phyloP scores from a whole-genome alignment of 2,329 filamentous ascomycete genomes.

The Rosellinia necatrix region DNA sequence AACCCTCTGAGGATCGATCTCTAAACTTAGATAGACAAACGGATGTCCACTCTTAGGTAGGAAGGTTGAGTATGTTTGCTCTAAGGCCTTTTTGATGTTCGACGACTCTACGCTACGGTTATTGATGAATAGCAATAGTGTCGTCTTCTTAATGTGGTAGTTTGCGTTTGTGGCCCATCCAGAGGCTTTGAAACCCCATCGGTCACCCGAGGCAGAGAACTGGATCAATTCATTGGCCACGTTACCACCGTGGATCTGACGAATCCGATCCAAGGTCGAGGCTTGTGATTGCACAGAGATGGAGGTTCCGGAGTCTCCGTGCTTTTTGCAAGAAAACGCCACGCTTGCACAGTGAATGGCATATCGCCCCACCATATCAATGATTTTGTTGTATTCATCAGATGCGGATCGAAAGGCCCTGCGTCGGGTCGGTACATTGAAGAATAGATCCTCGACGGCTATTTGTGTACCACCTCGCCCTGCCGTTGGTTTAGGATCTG shows the following conservation, averaged over 20 bases:
- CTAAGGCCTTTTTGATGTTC: conserved; percentile 84
- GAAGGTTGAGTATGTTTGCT: conserved; percentile 86
- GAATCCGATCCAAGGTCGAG: conserved; percentile 78
- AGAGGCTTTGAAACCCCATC: conserved; percentile 81
- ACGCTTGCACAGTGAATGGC: conserved; percentile 91
- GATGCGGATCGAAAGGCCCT: conserved; percentile 88
- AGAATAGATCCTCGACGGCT: conserved; percentile 95
- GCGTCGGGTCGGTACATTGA: conserved; percentile 88
- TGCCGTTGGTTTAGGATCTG: conserved; percentile 85
- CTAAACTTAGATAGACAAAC: conserved; percentile 88
- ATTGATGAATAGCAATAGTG: conserved; percentile 91
- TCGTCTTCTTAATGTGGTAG: conserved; percentile 89
- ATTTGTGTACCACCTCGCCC: conserved; percentile 92
- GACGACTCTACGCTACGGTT: conserved; percentile 91
- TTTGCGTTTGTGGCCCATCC: conserved; percentile 92
- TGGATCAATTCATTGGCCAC: conserved; percentile 88
- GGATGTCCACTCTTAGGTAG: conserved; percentile 93
- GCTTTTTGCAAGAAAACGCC: conserved; percentile 95
- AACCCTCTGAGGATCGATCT: conserved; percentile 89
- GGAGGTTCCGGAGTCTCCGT: conserved; percentile 82
- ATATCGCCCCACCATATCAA: conserved; percentile 92
- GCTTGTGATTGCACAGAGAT: conserved; percentile 79
- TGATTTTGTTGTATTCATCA: conserved; percentile 97
- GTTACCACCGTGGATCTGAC: conserved; percentile 81
- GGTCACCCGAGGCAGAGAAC: conserved; percentile 71